These are phyloP conservation scores for Nicotiana noctiflora DNA, from an alignment of 257 asterid genomes.

Conservation along the genomic window DNA sequence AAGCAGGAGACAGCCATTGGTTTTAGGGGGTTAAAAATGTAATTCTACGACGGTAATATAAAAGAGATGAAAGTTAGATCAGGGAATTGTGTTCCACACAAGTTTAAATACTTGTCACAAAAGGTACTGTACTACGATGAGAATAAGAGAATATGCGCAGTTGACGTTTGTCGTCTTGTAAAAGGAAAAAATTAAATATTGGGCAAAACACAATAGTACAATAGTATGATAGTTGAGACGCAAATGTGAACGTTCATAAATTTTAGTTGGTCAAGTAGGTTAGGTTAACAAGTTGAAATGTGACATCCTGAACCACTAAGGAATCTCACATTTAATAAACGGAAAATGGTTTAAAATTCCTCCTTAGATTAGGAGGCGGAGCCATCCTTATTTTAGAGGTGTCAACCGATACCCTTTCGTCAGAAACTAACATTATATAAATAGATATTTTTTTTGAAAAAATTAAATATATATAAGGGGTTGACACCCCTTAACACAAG, in stretches of 20 bases:
- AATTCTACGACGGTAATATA: neutral
- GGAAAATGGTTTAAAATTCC: too few species aligned
- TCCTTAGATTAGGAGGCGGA: too few species aligned
- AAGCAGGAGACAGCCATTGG: conserved; percentile 79
- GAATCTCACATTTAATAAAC: too few species aligned
- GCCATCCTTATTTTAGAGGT: too few species aligned
- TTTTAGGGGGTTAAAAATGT: conserved; percentile 13
- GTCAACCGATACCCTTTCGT: too few species aligned
- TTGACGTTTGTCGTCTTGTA: neutral
- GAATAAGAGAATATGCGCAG: neutral
- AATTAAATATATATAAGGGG: too few species aligned
- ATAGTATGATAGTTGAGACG: neutral
- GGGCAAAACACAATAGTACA: neutral
- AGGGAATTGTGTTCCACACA: neutral
- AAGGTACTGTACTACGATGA: neutral
- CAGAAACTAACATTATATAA: too few species aligned
- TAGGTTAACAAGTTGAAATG: too few species aligned
- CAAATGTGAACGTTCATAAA: neutral
- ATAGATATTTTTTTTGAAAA: too few species aligned
- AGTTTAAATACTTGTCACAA: neutral
- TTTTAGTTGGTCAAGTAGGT: neutral
- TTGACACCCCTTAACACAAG: too few species aligned
- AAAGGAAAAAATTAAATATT: neutral
- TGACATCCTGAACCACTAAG: too few species aligned
- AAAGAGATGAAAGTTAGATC: too few species aligned